Conservation (phyloP, 495 filamentous ascomycete species). For the Melanomma pulvis-pyrius region DNA sequence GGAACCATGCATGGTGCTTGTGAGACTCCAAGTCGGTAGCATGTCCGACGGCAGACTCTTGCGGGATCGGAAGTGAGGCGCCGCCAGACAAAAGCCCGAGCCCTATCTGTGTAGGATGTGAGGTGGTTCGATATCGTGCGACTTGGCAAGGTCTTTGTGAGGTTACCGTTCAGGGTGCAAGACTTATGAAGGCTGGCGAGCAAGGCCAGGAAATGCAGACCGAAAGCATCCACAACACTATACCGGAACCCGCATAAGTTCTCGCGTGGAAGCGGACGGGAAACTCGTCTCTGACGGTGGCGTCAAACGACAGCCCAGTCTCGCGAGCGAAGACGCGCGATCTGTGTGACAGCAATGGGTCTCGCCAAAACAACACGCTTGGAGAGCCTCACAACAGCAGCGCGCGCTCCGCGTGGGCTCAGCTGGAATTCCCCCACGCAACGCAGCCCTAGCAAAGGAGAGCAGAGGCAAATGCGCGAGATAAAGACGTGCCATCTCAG, state of each 20-base stretch:
- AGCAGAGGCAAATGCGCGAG: neutral
- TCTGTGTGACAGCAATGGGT: too few species aligned
- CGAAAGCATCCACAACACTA: neutral
- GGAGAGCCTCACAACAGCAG: too few species aligned
- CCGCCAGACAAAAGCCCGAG: neutral
- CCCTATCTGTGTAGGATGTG: neutral
- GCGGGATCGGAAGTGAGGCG: neutral
- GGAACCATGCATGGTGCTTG: constrained; percentile 3
- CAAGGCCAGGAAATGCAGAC: neutral
- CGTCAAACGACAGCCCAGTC: constrained; percentile 18
- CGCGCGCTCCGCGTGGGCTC: too few species aligned
- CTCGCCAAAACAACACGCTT: too few species aligned
- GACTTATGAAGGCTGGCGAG: constrained; percentile 3
- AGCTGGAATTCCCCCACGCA: too few species aligned
- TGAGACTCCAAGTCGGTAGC: neutral
- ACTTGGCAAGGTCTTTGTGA: neutral
- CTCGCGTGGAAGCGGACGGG: constrained; percentile 36
- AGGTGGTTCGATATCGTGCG: constrained; percentile 12
- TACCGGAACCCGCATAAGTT: constrained; percentile 6
- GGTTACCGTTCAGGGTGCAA: neutral
- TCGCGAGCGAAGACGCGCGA: neutral
- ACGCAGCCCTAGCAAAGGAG: too few species aligned
- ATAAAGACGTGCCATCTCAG: neutral
- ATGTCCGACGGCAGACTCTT: neutral
- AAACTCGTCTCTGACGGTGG: constrained; percentile 18